Conservation (phyloP, 2,329 filamentous ascomycete genomes). For the Rhinocladiella mackenziei region DNA sequence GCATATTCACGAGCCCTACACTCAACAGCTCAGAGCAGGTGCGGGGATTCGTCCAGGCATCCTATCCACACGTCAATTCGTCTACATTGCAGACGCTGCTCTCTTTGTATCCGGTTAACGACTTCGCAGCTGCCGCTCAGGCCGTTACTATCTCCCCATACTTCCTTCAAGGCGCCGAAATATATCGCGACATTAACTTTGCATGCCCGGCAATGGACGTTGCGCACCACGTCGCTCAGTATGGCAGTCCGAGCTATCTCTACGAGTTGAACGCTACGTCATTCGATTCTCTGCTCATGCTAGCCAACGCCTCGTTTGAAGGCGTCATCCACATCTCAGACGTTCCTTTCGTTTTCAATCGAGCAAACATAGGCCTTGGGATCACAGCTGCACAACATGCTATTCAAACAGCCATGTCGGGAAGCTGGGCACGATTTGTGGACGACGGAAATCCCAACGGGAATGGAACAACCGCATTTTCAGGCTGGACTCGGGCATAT, state of each 20-base stretch:
- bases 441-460: slow-evolving; percentile 11
- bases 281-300: slow-evolving; percentile 5
- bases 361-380: slow-evolving; percentile 14
- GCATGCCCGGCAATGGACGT: slow-evolving; percentile 16
- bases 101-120: slow-evolving; percentile 13
- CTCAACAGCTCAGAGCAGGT: slow-evolving; percentile 7
- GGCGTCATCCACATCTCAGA: slow-evolving; percentile 17
- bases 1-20: slow-evolving; percentile 10
- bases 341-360: slow-evolving; percentile 15
- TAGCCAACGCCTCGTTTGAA: slow-evolving; percentile 14
- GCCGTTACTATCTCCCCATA: slow-evolving; percentile 6
- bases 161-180: slow-evolving; percentile 15
- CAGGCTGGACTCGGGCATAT: slow-evolving; percentile 12
- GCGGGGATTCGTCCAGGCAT: slow-evolving; percentile 5
- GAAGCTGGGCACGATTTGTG: slow-evolving; percentile 15
- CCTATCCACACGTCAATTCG: slow-evolving; percentile 13
- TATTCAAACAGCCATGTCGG: slow-evolving; percentile 12
- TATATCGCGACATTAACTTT: slow-evolving; percentile 19
- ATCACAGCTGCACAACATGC: slow-evolving; percentile 12
- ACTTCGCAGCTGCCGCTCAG: slow-evolving; percentile 7
- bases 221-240: slow-evolving; percentile 11
- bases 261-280: slow-evolving; percentile 16
- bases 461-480: slow-evolving; percentile 4
- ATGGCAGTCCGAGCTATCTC: slow-evolving; percentile 10
- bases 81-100: slow-evolving; percentile 9